Evolutionary conservation across 768 basidiomycete species (phyloP).

Genomic region (Macrocybe gigantea): DNA sequence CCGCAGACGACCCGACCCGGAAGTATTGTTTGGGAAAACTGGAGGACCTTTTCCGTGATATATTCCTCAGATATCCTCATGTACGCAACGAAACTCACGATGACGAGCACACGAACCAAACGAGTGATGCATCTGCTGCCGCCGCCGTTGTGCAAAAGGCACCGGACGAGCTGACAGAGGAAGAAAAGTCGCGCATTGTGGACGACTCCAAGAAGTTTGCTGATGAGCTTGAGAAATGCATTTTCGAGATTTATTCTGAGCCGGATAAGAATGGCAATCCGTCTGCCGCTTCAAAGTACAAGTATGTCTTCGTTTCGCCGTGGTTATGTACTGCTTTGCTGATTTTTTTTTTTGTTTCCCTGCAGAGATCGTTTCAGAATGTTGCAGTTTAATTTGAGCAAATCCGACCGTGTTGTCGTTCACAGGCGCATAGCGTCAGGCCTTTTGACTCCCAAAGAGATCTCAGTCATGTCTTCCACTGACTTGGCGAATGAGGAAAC

Average conservation of each 20-base stretch:
- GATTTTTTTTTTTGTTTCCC: slow-evolving; percentile 6
- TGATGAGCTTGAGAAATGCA: slow-evolving; percentile 64
- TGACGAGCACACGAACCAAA: slow-evolving; percentile 11
- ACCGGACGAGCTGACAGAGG: slow-evolving; percentile 51
- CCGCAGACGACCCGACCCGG: slow-evolving; percentile 64
- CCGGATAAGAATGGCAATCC: slow-evolving; percentile 63
- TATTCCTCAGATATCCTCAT: slow-evolving; percentile 70
- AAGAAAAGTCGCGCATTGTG: slow-evolving; percentile 50
- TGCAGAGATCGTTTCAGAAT: slow-evolving; percentile 85
- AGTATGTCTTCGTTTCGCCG: slow-evolving; percentile 37
- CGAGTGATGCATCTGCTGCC: slow-evolving; percentile 11
- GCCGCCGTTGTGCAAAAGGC: slow-evolving; percentile 33
- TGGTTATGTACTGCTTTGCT: slow-evolving; percentile 6
- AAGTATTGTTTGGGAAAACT: slow-evolving; percentile 79
- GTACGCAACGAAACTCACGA: slow-evolving; percentile 20
- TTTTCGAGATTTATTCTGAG: slow-evolving; percentile 75
- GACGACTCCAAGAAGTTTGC: slow-evolving; percentile 60
- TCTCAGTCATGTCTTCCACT: slow-evolving; percentile 82
- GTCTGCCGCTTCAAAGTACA: slow-evolving; percentile 73
- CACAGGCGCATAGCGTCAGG: slow-evolving; percentile 73
- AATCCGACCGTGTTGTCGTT: slow-evolving; percentile 72
- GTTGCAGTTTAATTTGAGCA: slow-evolving; percentile 82
- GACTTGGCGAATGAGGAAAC: slow-evolving; percentile 87
- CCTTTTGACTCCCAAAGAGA: slow-evolving; percentile 60
- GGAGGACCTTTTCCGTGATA: slow-evolving; percentile 61